Evolutionary conservation across 169 alveolate species (phyloP).

Genomic region (Eimeria tenella): DNA sequence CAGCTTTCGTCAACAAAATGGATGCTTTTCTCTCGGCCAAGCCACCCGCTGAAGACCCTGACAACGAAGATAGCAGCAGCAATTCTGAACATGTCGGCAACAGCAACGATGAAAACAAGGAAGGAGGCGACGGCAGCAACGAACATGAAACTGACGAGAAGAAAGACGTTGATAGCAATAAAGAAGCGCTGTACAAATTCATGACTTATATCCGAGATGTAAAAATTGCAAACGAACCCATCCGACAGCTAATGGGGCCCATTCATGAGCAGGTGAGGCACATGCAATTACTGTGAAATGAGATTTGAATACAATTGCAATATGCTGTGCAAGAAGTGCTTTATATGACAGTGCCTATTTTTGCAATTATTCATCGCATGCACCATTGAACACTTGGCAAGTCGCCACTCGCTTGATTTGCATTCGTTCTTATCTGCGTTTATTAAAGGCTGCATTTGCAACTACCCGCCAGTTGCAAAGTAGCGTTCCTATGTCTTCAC

Average conservation of each 20-base stretch:
- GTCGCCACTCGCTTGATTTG: too few species aligned
- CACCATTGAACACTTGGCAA: too few species aligned
- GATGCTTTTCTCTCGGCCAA: conserved; percentile 88
- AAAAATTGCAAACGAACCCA: conserved; percentile 89
- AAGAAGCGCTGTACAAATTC: conserved; percentile 90
- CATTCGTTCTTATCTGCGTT: too few species aligned
- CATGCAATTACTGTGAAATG: too few species aligned
- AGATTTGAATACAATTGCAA: too few species aligned
- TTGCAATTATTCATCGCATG: too few species aligned
- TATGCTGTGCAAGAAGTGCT: too few species aligned
- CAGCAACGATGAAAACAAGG: conserved; percentile 17
- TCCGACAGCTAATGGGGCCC: conserved; percentile 88
- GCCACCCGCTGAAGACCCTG: conserved; percentile 33
- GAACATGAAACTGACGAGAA: neutral
- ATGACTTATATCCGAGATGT: conserved; percentile 95
- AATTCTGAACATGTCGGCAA: conserved; percentile 71
- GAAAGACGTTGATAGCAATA: conserved; percentile 83
- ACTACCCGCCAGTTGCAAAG: too few species aligned
- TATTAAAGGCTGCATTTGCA: too few species aligned
- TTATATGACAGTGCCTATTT: too few species aligned
- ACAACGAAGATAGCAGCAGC: neutral
- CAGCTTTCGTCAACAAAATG: conserved; percentile 90
- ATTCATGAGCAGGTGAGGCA: conserved; percentile 87
- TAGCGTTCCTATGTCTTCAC: too few species aligned
- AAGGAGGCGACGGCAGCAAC: conserved; percentile 81